These are phyloP conservation scores for Waltergamsia citrina DNA, from an alignment of 2,329 filamentous ascomycete species.

Conservation along the genomic window DNA sequence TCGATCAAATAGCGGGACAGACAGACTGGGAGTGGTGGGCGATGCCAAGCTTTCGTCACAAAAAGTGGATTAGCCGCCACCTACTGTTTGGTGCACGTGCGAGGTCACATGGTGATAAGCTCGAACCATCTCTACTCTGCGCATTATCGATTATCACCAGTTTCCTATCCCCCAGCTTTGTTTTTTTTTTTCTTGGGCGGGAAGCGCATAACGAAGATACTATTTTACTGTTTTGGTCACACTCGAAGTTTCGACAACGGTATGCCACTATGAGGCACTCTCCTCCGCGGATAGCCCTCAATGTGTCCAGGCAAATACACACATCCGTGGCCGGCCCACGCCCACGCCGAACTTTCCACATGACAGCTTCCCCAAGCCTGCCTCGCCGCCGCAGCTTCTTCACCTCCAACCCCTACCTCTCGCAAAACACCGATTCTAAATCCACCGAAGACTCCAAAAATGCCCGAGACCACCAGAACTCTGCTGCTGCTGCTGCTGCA, in stretches of 20 bases:
- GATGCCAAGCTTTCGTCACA: neutral
- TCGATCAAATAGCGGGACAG: no score
- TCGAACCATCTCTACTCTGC: neutral
- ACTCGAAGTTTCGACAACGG: neutral
- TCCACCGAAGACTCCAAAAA: conserved; percentile 10
- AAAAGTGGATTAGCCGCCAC: neutral
- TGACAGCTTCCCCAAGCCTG: conserved; percentile 28
- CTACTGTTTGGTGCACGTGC: neutral
- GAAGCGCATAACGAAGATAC: no score
- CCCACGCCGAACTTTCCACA: conserved; percentile 32
- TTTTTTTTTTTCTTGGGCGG: no score
- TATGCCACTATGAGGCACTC: conserved; percentile 20
- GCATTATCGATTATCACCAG: neutral
- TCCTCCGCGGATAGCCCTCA: conserved; percentile 20
- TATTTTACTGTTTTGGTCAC: neutral
- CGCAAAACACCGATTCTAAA: conserved; percentile 19
- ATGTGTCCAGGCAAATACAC: conserved; percentile 18
- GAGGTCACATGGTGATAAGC: conserved; percentile 11
- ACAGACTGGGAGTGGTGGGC: conserved; percentile 1
- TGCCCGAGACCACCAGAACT: conserved; percentile 8
- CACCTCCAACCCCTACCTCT: conserved; percentile 51
- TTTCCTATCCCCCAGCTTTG: neutral
- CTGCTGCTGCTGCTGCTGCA: conserved; percentile 5
- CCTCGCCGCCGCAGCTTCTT: conserved; percentile 54
- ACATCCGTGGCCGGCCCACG: conserved; percentile 14